Evolutionary conservation across 2,329 filamentous ascomycete species (phyloP).

Genomic region (Aureobasidium mangrovei): DNA sequence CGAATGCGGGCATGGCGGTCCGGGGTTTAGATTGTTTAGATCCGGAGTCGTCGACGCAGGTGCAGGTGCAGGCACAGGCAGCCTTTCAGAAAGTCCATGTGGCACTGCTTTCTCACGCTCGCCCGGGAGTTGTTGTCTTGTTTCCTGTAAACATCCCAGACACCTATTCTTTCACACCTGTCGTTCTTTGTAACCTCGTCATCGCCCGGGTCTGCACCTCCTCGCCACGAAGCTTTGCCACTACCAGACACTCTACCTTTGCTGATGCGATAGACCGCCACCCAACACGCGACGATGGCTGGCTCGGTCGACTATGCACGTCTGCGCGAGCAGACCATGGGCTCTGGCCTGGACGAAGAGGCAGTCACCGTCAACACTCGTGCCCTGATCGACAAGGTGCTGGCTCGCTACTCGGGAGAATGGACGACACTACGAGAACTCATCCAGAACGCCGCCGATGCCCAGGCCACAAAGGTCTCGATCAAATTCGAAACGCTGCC

Average conservation of each 20-base stretch:
- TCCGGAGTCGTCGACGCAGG: constrained; percentile 1
- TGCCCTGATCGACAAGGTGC: constrained; percentile 93
- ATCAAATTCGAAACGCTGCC: constrained; percentile 90
- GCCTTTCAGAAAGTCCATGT: constrained; percentile 1
- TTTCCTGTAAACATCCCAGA: not conserved
- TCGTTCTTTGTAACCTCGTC: not conserved
- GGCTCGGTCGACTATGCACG: constrained; percentile 48
- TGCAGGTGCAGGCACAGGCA: not conserved
- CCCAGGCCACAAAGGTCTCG: constrained; percentile 77
- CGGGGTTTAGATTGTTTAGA: not conserved
- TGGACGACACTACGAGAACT: constrained; percentile 83
- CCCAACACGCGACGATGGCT: constrained; percentile 14
- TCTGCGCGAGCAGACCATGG: constrained; percentile 79
- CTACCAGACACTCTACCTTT: not conserved
- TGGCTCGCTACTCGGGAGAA: constrained; percentile 93
- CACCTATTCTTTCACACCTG: not conserved
- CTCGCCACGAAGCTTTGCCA: not conserved
- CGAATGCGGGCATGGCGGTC: not conserved
- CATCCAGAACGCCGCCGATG: constrained; percentile 97
- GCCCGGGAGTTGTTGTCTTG: not conserved
- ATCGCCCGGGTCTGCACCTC: not conserved
- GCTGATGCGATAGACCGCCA: not conserved
- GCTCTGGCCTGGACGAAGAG: constrained; percentile 81
- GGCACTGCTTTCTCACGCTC: not conserved
- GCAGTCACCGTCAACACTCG: constrained; percentile 96